Conservation (phyloP, 257 asterid genomes). For the Capsicum pubescens region DNA sequence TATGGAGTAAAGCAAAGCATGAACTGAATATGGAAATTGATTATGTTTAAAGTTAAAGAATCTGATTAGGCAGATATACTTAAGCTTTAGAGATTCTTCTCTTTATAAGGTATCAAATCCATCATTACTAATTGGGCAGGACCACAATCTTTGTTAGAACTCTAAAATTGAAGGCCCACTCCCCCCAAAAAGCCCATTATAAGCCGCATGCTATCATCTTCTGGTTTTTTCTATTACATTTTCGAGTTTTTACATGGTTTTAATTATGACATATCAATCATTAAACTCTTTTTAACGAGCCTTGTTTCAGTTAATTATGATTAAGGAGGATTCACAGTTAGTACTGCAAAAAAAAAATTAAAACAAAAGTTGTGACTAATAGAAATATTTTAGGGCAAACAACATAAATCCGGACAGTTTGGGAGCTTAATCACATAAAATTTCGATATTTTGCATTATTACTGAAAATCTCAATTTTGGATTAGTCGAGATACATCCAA, state of each 20-base stretch:
- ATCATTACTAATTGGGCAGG: constrained; percentile 46
- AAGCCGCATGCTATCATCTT: constrained; percentile 41
- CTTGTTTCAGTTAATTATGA: constrained; percentile 29
- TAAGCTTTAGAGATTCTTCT: constrained; percentile 39
- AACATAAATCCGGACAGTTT: too few species aligned
- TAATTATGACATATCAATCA: constrained; percentile 17
- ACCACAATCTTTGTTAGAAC: constrained; percentile 34
- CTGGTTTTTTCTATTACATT: constrained; percentile 27
- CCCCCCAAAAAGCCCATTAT: constrained; percentile 32
- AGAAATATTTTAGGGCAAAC: too few species aligned
- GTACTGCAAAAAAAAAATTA: too few species aligned
- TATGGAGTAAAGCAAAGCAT: constrained; percentile 34
- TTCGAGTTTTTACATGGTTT: constrained; percentile 23
- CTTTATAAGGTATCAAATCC: constrained; percentile 34
- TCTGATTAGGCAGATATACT: constrained; percentile 32
- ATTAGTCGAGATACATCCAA: too few species aligned
- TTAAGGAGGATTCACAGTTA: neutral
- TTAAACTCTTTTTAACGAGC: constrained; percentile 18
- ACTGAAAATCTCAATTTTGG: too few species aligned
- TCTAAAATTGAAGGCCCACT: constrained; percentile 32
- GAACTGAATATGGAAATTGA: constrained; percentile 17
- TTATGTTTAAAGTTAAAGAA: constrained; percentile 26
- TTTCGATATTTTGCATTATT: too few species aligned
- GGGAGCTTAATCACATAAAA: too few species aligned
- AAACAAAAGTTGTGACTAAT: too few species aligned